phyloP scores from a whole-genome alignment of 2,329 filamentous ascomycete species.

The Corinectria fuckeliana region DNA sequence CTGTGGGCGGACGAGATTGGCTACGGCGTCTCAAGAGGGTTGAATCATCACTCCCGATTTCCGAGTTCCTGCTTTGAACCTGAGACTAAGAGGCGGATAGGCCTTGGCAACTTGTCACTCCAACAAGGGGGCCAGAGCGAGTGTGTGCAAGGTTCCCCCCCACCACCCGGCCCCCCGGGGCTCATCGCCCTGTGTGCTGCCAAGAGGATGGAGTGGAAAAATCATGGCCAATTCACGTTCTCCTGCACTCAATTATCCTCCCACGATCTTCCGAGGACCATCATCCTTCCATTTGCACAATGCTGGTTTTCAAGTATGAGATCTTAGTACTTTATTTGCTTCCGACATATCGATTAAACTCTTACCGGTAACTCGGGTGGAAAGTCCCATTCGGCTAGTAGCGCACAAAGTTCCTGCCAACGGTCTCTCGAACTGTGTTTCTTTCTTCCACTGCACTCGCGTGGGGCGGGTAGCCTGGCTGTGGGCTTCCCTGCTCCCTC shows the following conservation, averaged over 20 bases:
- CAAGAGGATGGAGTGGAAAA: neutral
- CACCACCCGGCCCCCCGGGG: slow-evolving; percentile 14
- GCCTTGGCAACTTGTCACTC: slow-evolving; percentile 12
- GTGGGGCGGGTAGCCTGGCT: slow-evolving; percentile 13
- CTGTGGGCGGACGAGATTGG: neutral
- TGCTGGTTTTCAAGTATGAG: too few species aligned
- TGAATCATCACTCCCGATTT: neutral
- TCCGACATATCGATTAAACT: neutral
- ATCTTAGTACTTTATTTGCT: neutral
- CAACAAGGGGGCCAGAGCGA: slow-evolving; percentile 8
- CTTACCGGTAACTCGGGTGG: neutral
- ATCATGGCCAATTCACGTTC: neutral
- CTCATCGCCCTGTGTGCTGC: slow-evolving; percentile 4
- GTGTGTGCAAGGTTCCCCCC: slow-evolving; percentile 11
- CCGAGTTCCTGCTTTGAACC: slow-evolving; percentile 2
- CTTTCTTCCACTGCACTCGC: slow-evolving; percentile 1
- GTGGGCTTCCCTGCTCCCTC: slow-evolving; percentile 18
- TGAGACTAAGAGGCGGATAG: neutral
- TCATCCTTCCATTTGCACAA: too few species aligned
- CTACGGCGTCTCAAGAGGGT: neutral
- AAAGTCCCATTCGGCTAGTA: neutral
- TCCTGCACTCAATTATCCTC: neutral
- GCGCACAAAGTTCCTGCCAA: neutral
- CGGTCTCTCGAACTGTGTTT: slow-evolving; percentile 2
- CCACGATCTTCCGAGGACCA: too few species aligned